A percentile compares a stretch with the other conserved stretches of the same genome.
Evolutionary conservation across 2,329 filamentous ascomycete genomes (phyloP).

Genomic region (Pleomassaria siparia): DNA sequence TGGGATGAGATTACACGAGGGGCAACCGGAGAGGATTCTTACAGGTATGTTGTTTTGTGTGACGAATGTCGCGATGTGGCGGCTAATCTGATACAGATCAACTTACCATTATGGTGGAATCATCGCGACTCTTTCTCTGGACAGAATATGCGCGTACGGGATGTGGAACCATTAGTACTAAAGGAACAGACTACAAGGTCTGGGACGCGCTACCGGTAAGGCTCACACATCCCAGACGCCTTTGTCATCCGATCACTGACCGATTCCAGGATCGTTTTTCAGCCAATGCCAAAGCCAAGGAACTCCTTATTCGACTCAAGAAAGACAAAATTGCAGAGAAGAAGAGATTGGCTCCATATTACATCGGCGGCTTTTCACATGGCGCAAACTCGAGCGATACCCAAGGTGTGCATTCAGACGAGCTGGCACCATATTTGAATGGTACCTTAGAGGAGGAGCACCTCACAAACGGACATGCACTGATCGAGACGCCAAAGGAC

Average conservation of each 20-base stretch:
- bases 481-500: slow-evolving; percentile 5
- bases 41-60: slow-evolving; percentile 27
- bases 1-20: slow-evolving; percentile 49
- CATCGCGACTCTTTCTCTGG: slow-evolving; percentile 42
- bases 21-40: slow-evolving; percentile 47
- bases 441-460: slow-evolving; percentile 6
- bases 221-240: background rate
- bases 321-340: slow-evolving; percentile 35
- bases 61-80: slow-evolving; percentile 2
- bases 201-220: slow-evolving; percentile 42
- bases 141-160: slow-evolving; percentile 41
- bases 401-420: slow-evolving; percentile 32
- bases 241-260: background rate
- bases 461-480: slow-evolving; percentile 6
- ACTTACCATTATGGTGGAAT: slow-evolving; percentile 44
- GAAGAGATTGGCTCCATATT: slow-evolving; percentile 38
- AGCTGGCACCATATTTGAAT: slow-evolving; percentile 27
- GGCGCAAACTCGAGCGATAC: slow-evolving; percentile 33
- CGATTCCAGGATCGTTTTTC: slow-evolving; percentile 38
- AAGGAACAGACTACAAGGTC: slow-evolving; percentile 42
- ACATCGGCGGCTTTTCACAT: slow-evolving; percentile 35
- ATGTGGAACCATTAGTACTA: slow-evolving; percentile 38
- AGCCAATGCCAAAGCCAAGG: slow-evolving; percentile 36
- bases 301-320: slow-evolving; percentile 34
- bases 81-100: slow-evolving; percentile 27